These are phyloP conservation scores for Pinus tabuliformis DNA, from an alignment of 75 land plant species.

Conservation along the genomic window DNA sequence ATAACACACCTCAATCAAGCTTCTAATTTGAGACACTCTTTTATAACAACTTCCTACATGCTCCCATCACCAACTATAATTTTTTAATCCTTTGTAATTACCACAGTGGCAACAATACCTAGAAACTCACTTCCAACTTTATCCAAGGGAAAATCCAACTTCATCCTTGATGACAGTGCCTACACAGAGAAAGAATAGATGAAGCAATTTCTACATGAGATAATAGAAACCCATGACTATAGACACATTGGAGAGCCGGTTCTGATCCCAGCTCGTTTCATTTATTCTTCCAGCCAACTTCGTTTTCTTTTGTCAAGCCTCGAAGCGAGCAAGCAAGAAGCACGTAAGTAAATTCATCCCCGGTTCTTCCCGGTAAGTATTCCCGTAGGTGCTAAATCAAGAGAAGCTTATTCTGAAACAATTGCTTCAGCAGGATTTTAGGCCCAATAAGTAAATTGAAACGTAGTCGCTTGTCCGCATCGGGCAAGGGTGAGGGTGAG, in stretches of 20 bases:
- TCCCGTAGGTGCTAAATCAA: too few relatives aligned
- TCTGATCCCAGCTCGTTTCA: too few relatives aligned
- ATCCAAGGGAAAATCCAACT: constrained; percentile 59
- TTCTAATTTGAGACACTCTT: constrained; percentile 1
- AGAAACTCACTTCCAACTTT: constrained; percentile 26
- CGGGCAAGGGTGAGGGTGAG: too few relatives aligned
- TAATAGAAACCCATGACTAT: neutral
- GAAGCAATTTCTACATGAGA: neutral
- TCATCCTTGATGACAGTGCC: constrained; percentile 90
- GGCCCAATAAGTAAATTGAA: too few relatives aligned
- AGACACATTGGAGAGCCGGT: neutral
- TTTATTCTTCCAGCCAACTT: too few relatives aligned
- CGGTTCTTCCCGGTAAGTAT: too few relatives aligned
- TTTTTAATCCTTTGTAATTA: constrained; percentile 70
- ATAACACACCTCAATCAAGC: constrained; percentile 18
- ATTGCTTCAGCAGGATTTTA: too few relatives aligned
- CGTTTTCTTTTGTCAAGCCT: too few relatives aligned
- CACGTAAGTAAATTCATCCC: too few relatives aligned
- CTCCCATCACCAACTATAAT: constrained; percentile 86
- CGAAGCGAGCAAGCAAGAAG: too few relatives aligned
- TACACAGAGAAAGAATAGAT: constrained; percentile 17
- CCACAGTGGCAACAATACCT: constrained; percentile 77
- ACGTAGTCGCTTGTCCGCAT: too few relatives aligned
- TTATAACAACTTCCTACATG: constrained; percentile 46
- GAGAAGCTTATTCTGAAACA: too few relatives aligned